A percentile compares a stretch with the other conserved stretches of the same genome.
These are phyloP conservation scores for Umbelopsis isabellina DNA, from an alignment of 192 early-diverging fungal genomes.

Conservation along the genomic window DNA sequence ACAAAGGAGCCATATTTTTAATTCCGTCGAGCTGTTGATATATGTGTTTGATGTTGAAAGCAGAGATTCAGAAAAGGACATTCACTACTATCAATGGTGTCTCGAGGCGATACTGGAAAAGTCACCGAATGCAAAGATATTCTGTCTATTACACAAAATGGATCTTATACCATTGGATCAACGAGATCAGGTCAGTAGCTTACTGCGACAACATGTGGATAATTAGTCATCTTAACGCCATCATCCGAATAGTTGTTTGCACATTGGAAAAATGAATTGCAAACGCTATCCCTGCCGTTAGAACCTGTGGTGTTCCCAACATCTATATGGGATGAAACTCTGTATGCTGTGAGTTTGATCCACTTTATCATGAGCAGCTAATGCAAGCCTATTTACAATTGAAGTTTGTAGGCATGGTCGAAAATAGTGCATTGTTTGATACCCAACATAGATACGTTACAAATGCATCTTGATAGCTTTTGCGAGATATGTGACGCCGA, in stretches of 20 bases:
- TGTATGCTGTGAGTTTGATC: constrained; percentile 66
- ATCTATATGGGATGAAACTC: constrained; percentile 91
- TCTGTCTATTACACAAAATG: constrained; percentile 98
- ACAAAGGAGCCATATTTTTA: constrained; percentile 93
- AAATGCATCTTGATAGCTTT: constrained; percentile 80
- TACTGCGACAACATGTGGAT: background rate
- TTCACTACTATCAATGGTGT: constrained; percentile 88
- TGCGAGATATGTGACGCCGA: constrained; percentile 85
- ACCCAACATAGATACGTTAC: constrained; percentile 85
- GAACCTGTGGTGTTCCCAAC: constrained; percentile 74
- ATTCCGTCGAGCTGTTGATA: constrained; percentile 98
- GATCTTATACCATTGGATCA: constrained; percentile 86
- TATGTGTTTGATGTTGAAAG: constrained; percentile 98
- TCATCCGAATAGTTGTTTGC: background rate
- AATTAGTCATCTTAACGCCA: background rate
- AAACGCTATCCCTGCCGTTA: constrained; percentile 67
- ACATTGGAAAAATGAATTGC: constrained; percentile 54
- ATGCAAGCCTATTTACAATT: background rate
- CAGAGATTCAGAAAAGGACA: constrained; percentile 87
- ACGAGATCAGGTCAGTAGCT: constrained; percentile 58
- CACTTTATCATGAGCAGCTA: background rate
- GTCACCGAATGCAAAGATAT: constrained; percentile 90
- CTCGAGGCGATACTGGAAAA: constrained; percentile 79
- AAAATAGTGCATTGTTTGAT: constrained; percentile 94
- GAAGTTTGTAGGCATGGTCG: constrained; percentile 83